Conservation (phyloP, 352 stramenopile species). For the Phytophthora megakarya region DNA sequence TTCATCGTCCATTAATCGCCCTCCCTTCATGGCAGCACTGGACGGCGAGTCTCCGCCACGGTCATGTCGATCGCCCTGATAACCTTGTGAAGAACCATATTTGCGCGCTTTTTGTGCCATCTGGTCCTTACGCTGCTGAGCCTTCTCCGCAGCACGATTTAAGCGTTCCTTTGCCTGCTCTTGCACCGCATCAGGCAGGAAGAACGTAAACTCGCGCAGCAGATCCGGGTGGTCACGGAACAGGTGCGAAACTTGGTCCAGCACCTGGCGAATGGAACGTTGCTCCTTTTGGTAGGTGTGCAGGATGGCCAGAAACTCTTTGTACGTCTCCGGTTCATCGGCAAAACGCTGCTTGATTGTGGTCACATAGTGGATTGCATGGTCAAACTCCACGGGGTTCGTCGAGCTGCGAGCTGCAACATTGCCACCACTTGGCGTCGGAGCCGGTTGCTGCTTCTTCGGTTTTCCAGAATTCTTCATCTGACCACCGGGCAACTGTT, state of each 20-base stretch:
- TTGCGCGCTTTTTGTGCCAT: constrained; percentile 61
- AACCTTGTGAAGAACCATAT: constrained; percentile 38
- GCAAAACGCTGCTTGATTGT: constrained; percentile 99
- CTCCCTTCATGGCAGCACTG: constrained; percentile 57
- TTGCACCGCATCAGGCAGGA: constrained; percentile 98
- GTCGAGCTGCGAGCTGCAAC: constrained; percentile 47
- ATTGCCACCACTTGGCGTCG: constrained; percentile 29
- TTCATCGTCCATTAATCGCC: constrained; percentile 52
- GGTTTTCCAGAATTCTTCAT: constrained; percentile 44
- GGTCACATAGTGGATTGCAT: constrained; percentile 99
- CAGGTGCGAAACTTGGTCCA: constrained; percentile 98
- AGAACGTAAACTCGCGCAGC: constrained; percentile 99
- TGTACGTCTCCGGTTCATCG: constrained; percentile 98
- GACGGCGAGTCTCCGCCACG: constrained; percentile 57
- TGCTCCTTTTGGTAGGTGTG: constrained; percentile 99
- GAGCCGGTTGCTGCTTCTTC: constrained; percentile 61
- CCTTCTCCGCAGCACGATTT: constrained; percentile 94
- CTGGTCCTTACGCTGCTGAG: constrained; percentile 87
- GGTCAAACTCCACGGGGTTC: constrained; percentile 98
- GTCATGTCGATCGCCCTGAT: constrained; percentile 53
- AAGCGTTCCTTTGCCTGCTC: constrained; percentile 96
- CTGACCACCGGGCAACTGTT: constrained; percentile 43
- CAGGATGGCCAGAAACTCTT: constrained; percentile 99
- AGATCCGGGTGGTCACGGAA: constrained; percentile 99
- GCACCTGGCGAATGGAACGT: constrained; percentile 96